These are phyloP conservation scores for Aspergillus coremiiformis DNA, from an alignment of 495 filamentous ascomycete genomes.

Conservation along the genomic window DNA sequence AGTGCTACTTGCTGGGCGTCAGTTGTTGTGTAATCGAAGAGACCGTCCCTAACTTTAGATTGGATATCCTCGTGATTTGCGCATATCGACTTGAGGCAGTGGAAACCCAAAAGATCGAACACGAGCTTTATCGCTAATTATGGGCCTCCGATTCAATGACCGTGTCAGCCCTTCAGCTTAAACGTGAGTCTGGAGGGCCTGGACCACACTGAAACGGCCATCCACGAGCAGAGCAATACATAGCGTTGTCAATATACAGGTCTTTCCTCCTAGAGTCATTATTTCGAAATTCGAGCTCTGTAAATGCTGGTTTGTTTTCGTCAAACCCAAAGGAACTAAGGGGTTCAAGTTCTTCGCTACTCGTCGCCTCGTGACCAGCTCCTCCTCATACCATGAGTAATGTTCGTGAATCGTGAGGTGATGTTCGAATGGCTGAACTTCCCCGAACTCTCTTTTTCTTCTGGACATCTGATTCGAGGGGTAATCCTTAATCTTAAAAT, in stretches of 20 bases:
- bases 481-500: neutral
- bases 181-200: neutral
- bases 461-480: neutral
- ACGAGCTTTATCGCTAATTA: neutral
- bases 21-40: neutral
- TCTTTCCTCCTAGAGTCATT: neutral
- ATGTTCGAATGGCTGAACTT: neutral
- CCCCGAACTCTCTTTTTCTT: neutral
- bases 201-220: neutral
- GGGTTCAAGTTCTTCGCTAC: too few species aligned
- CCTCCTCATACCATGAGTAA: too few species aligned
- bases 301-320: too few species aligned
- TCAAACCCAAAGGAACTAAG: too few species aligned
- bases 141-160: neutral
- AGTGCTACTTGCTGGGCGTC: neutral
- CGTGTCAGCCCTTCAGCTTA: neutral
- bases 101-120: neutral
- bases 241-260: neutral
- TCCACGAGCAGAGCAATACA: neutral
- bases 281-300: neutral
- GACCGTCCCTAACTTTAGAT: neutral
- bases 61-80: neutral
- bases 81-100: neutral
- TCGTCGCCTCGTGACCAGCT: too few species aligned
- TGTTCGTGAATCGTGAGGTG: too few species aligned